Evolutionary conservation across 163 green algal species (phyloP).

Genomic region (Chloromonas sp.): DNA sequence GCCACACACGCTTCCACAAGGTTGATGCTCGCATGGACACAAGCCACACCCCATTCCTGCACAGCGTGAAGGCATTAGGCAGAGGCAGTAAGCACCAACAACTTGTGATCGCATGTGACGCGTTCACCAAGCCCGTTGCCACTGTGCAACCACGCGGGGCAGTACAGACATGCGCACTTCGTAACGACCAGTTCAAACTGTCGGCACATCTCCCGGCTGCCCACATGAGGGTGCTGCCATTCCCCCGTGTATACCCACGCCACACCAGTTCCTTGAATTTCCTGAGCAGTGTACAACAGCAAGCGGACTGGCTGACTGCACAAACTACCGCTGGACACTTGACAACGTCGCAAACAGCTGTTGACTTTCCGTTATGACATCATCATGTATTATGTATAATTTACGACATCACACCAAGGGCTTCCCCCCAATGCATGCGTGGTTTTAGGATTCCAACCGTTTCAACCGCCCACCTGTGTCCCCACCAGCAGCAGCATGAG

Average conservation of each 20-base stretch:
- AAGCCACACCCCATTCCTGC: constrained; percentile 27
- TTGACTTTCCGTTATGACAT: too few species aligned
- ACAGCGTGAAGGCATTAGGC: not conserved
- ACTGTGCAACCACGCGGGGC: not conserved
- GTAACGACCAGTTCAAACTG: too few species aligned
- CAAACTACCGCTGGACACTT: too few species aligned
- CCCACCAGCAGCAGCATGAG: constrained; percentile 11
- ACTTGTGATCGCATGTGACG: not conserved
- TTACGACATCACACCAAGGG: too few species aligned
- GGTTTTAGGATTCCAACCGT: too few species aligned
- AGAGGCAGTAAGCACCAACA: not conserved
- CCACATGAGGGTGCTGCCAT: not conserved
- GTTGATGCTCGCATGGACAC: constrained; percentile 31
- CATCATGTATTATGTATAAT: too few species aligned
- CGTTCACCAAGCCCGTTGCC: not conserved
- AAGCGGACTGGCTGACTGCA: too few species aligned
- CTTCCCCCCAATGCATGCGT: too few species aligned
- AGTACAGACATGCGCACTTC: not conserved
- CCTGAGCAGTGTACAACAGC: too few species aligned
- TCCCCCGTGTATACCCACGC: not conserved
- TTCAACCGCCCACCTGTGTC: not conserved
- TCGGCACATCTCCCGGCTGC: not conserved
- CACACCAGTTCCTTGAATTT: too few species aligned
- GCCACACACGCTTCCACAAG: constrained; percentile 53
- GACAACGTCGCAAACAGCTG: too few species aligned